Evolutionary conservation across 192 early-diverging fungal genomes (phyloP), one percentile per base, ranked within the genome.

Genomic region (Rhizoclosmatium globosum): DNA sequence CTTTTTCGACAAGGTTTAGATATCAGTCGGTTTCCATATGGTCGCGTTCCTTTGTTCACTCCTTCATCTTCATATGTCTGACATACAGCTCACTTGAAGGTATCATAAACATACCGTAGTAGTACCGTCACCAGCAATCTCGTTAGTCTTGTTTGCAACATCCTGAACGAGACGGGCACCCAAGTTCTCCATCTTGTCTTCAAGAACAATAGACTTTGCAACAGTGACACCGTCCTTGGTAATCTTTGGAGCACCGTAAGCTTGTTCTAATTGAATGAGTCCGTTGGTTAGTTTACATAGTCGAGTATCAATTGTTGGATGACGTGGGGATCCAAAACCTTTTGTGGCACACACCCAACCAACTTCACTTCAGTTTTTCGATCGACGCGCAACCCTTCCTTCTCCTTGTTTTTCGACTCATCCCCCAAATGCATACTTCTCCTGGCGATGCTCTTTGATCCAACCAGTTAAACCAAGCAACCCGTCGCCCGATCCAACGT

Each of bases 201-300:
- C 94, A 46, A 99, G 91, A 46, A 91, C 88, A 85, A 99, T 96
- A 78, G 95, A 93, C 90, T 98, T 99, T 68, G 98, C 98, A 31
- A 99, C 98, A 64, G 98, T 97, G 50, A 99, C 98, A 85, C 98
- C 98, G 85, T 99, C 98, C 93, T 99, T 99, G 84, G 98, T 99
- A 88, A 99, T 99, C 91, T 98, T 99, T 77, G 98, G 98, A 48
- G 92, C 91, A 47, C 97, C 98, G 77, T 97, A 99, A 47, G 95
- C 83, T 86, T 99, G 98, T 85, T 98, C 95, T 91, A 41, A 42
- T 50, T 48, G 42, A 19, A 17, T 46, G 67, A 19, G 19, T 11
- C 9, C 19, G 53, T 56, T 56, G 7, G 53, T 56, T 56, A 56
- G 53, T 7, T n/a, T n/a, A n/a, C n/a, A n/a, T n/a, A n/a, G n/a